Percentiles rank a stretch among this genome's conserved stretches.
Evolutionary conservation across 2,329 filamentous ascomycete genomes (phyloP).

Genomic region (Fusarium sp.): DNA sequence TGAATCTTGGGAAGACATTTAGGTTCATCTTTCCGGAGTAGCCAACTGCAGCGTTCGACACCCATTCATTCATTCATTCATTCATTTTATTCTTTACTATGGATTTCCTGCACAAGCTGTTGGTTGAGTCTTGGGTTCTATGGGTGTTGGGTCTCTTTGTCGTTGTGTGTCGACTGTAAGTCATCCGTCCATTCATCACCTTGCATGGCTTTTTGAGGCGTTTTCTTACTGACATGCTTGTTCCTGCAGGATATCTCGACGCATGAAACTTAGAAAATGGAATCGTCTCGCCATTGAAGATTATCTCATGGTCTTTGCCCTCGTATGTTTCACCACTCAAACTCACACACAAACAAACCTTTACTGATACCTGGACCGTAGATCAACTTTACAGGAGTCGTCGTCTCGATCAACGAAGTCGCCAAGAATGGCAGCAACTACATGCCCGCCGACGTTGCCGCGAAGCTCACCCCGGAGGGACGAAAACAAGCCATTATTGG

Average conservation of each 20-base stretch:
- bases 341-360: background rate
- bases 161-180: constrained; percentile 41
- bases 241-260: constrained; percentile 40
- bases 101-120: constrained; percentile 39
- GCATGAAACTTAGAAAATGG: constrained; percentile 54
- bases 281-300: constrained; percentile 64
- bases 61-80: background rate
- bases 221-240: background rate
- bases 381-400: constrained; percentile 52
- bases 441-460: constrained; percentile 48
- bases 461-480: constrained; percentile 55
- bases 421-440: constrained; percentile 57
- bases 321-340: constrained; percentile 41
- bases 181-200: background rate
- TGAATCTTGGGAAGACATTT: background rate
- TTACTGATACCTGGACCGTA: background rate
- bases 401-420: constrained; percentile 54
- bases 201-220: background rate
- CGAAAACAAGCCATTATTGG: constrained; percentile 56
- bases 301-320: constrained; percentile 63
- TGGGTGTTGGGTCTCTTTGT: constrained; percentile 41
- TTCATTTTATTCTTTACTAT: constrained; percentile 19
- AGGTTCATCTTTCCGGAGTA: background rate
- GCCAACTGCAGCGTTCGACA: background rate
- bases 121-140: constrained; percentile 46